Percentiles rank a stretch among this genome's conserved stretches.
Evolutionary conservation across 768 basidiomycete genomes (phyloP).

Genomic region (Lactifluus volemus): DNA sequence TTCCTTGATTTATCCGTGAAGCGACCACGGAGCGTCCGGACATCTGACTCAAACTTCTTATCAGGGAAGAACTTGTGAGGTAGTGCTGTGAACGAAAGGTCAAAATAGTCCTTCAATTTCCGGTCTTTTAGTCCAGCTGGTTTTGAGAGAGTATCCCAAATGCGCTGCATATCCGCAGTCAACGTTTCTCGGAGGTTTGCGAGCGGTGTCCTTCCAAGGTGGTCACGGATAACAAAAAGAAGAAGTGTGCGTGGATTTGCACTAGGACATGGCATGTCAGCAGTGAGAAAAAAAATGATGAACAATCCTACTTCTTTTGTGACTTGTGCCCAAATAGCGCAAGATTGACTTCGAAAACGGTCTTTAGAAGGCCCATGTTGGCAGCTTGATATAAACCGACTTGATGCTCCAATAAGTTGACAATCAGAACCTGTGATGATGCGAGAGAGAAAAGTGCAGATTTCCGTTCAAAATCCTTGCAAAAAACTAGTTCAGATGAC

Average conservation of each 20-base stretch:
- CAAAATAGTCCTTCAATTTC: slow-evolving; percentile 87
- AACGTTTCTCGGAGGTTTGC: slow-evolving; percentile 83
- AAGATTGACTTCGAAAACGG: slow-evolving; percentile 97
- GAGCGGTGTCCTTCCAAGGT: slow-evolving; percentile 87
- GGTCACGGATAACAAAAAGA: slow-evolving; percentile 98
- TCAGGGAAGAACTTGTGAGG: slow-evolving; percentile 93
- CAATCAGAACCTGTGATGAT: slow-evolving; percentile 88
- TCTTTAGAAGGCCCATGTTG: slow-evolving; percentile 98
- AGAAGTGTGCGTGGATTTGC: slow-evolving; percentile 80
- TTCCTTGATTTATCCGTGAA: slow-evolving; percentile 62
- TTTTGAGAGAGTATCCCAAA: slow-evolving; percentile 91
- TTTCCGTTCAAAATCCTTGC: slow-evolving; percentile 94
- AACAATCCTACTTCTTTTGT: slow-evolving; percentile 39
- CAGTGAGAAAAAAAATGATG: neutral
- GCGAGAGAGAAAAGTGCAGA: slow-evolving; percentile 95
- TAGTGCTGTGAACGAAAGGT: slow-evolving; percentile 84
- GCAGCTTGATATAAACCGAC: slow-evolving; percentile 97
- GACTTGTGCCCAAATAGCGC: slow-evolving; percentile 81
- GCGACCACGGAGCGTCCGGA: slow-evolving; percentile 59
- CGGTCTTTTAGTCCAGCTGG: slow-evolving; percentile 76
- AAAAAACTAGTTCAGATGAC: neutral
- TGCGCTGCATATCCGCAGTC: slow-evolving; percentile 76
- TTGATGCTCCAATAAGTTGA: slow-evolving; percentile 99
- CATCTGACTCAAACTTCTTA: slow-evolving; percentile 80
- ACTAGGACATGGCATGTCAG: slow-evolving; percentile 25